Base-by-base conservation (phyloP, 2,329 filamentous ascomycete species). In the Hymenoscyphus salicellus region DNA sequence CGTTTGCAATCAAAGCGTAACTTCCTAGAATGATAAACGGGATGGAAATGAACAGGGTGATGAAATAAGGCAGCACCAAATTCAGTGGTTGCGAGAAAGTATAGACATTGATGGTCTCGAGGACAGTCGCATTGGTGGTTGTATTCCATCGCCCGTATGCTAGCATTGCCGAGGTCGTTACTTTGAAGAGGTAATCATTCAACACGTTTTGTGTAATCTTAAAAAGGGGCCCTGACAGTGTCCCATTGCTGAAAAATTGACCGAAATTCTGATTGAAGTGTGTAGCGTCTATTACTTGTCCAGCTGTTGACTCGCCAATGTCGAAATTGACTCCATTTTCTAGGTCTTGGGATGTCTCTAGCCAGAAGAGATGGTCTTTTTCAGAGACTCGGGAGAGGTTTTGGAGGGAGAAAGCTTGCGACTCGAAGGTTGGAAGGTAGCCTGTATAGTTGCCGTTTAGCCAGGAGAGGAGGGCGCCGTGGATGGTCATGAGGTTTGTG, bases 21-120 rank as follows among this genome's bases (percentile, higher is more conserved):
- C 26, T 30, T 6, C 68, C 68, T 14, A 70, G 11, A 5, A 69
- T 14, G 11, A 72, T 52, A 23, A 70, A 69, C 3, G 71, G 69
- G 2, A 72, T 11, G 0, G 67, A 52, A 7, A 69, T 16, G 0
- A 56, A 3, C 0, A 71, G 58, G 1, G 59, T 65, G 16, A 72
- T 23, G 61, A 69, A 69, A 17, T 72, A 71, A n/a, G 69, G 71
- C 0, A 72, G 28, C 10, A 72, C 46, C 14, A 72, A 64, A 10
- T 59, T 66, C 0, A 72, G 61, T 0, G 69, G 71, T 30, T 66
- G 58, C 0, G 66, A 68, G 56, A 72, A 71, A n/a, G 20, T 61
- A 23, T 69, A 72, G 4, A 72, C 64, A 43, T 69, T 69, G 33
- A 68, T 52, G 8, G 61, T 56, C 1, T 55, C 59, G 6, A 16